These are phyloP conservation scores for Penicillium sp. DNA, from an alignment of 2,329 filamentous ascomycete genomes.

Conservation along the genomic window DNA sequence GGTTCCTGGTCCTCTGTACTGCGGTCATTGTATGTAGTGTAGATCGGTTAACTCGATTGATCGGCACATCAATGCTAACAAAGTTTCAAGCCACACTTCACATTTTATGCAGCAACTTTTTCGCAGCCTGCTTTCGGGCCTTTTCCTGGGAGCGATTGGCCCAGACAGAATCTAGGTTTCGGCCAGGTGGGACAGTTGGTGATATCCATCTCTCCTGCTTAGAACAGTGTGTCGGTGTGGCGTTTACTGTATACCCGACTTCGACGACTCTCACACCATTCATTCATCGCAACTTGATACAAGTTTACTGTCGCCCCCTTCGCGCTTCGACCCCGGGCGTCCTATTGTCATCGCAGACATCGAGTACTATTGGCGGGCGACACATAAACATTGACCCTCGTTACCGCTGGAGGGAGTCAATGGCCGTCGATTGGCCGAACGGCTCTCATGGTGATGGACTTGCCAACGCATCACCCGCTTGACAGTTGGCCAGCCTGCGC, in stretches of 20 bases:
- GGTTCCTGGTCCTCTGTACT: background rate
- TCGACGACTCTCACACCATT: background rate
- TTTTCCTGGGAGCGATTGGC: background rate
- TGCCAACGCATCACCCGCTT: constrained; percentile 22
- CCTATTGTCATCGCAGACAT: background rate
- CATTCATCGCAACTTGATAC: background rate
- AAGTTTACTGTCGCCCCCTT: background rate
- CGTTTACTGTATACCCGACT: background rate
- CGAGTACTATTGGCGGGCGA: background rate
- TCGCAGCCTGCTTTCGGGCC: background rate
- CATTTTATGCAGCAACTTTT: background rate
- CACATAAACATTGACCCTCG: background rate
- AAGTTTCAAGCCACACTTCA: background rate
- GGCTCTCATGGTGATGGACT: background rate
- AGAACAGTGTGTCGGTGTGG: background rate
- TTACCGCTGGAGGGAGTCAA: background rate
- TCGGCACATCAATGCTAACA: background rate
- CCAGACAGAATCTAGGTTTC: constrained; percentile 2
- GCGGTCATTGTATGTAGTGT: background rate
- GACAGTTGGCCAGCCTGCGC: constrained; percentile 18
- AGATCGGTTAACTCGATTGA: background rate
- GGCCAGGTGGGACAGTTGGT: constrained; percentile 2
- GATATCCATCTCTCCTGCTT: background rate
- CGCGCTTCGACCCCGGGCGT: background rate
- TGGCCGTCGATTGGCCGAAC: constrained; percentile 14